Evolutionary conservation across 371 early-diverging fungal genomes (phyloP).

Genomic region (Batkoa obscura): DNA sequence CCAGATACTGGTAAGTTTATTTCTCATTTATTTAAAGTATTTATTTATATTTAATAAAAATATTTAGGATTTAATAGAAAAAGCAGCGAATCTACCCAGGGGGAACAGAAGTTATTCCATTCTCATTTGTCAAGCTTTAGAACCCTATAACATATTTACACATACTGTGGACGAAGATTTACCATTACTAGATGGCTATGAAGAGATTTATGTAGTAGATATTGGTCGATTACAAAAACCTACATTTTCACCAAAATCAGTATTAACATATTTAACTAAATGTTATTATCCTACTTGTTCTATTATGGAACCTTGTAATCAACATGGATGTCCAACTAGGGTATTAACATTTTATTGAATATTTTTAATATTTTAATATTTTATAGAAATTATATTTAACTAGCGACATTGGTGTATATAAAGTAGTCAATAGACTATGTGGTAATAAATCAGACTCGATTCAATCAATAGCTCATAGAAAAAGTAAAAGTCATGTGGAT

Average conservation of each 20-base stretch:
- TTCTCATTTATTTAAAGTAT: not conserved
- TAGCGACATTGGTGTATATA: not conserved
- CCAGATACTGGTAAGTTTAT: not conserved
- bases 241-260: not conserved
- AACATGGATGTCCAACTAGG: not conserved
- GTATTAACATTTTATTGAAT: not conserved
- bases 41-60: not conserved
- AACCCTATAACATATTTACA: not conserved
- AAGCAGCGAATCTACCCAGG: not conserved
- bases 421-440: not conserved
- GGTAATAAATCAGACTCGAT: not conserved
- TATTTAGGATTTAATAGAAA: not conserved
- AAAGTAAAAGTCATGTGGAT: not conserved
- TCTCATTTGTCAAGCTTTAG: not conserved
- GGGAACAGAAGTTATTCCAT: not conserved
- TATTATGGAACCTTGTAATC: not conserved
- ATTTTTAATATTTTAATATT: not conserved
- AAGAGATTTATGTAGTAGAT: constrained; percentile 1
- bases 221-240: not conserved
- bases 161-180: not conserved
- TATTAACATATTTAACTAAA: constrained; percentile 2
- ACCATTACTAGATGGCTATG: constrained; percentile 2
- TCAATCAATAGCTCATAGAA: not conserved
- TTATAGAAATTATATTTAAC: not conserved
- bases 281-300: constrained; percentile 6